phyloP scores from a whole-genome alignment of 176 grass and related monocot species.

The Leersia perrieri region DNA sequence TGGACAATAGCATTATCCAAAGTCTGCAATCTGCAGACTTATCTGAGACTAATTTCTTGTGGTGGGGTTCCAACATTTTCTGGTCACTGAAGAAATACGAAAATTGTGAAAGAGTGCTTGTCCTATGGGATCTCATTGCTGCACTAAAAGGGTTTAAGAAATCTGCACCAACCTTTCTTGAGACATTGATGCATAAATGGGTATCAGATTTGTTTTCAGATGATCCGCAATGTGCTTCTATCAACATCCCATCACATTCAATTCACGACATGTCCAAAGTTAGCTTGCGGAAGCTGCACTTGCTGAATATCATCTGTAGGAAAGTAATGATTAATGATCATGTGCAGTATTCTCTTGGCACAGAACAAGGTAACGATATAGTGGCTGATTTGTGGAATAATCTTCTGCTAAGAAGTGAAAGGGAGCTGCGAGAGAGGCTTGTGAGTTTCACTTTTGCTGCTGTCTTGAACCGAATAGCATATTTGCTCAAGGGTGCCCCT shows the following conservation, averaged over 20 bases:
- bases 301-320: conserved; percentile 74
- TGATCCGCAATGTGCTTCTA: conserved; percentile 22
- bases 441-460: conserved; percentile 57
- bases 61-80: conserved; percentile 70
- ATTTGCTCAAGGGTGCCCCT: conserved; percentile 4
- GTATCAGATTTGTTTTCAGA: conserved; percentile 50
- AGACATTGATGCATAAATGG: conserved; percentile 57
- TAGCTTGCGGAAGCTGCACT: conserved; percentile 62
- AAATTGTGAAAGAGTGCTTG: conserved; percentile 43
- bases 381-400: conserved; percentile 53
- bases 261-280: conserved; percentile 26
- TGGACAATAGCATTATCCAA: conserved; percentile 38
- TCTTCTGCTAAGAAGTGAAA: conserved; percentile 67
- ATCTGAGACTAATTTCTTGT: conserved; percentile 37
- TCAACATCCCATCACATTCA: conserved; percentile 34
- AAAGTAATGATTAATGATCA: conserved; percentile 49
- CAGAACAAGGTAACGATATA: conserved; percentile 8
- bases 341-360: neutral
- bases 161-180: conserved; percentile 44
- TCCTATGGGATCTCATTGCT: conserved; percentile 66
- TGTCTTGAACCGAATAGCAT: conserved; percentile 39
- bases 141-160: conserved; percentile 55
- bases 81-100: conserved; percentile 64
- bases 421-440: conserved; percentile 60
- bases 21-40: conserved; percentile 30